A percentile compares a stretch with the other conserved stretches of the same genome.
Evolutionary conservation across 176 grass and related monocot species (phyloP).

Genomic region (Eremochloa ophiuroides): DNA sequence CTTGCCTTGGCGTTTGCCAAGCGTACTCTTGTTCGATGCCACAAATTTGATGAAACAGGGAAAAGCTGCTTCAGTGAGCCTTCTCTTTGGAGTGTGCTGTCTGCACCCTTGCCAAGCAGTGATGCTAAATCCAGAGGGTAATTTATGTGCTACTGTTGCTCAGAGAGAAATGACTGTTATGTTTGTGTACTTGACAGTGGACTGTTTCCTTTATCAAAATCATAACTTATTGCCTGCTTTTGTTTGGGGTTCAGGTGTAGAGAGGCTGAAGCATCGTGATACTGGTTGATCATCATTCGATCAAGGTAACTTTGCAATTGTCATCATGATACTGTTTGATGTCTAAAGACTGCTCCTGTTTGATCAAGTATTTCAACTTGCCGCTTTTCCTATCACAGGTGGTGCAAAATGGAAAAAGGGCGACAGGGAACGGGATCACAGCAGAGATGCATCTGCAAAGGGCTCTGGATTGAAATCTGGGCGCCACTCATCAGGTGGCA

Average conservation of each 20-base stretch:
- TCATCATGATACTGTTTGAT: neutral
- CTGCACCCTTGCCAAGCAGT: conserved; percentile 35
- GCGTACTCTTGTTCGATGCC: conserved; percentile 66
- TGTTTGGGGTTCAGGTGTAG: conserved; percentile 28
- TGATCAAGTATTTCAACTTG: conserved; percentile 11
- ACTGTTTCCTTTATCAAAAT: neutral
- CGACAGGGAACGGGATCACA: conserved; percentile 58
- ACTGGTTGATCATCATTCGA: conserved; percentile 53
- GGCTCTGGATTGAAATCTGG: conserved; percentile 54
- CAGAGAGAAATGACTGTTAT: neutral
- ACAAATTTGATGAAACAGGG: conserved; percentile 66
- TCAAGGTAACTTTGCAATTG: conserved; percentile 34
- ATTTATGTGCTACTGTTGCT: neutral
- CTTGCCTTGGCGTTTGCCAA: conserved; percentile 68
- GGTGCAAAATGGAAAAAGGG: conserved; percentile 76
- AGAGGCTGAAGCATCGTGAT: conserved; percentile 44
- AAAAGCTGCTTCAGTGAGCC: conserved; percentile 77
- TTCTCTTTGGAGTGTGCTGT: conserved; percentile 49
- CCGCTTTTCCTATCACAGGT: conserved; percentile 18
- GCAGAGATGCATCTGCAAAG: conserved; percentile 52
- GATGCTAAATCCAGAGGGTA: conserved; percentile 53
- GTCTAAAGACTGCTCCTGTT: neutral
- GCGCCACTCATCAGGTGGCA: conserved; percentile 57
- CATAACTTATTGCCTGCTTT: neutral
- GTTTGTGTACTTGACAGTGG: conserved; percentile 1